These are phyloP conservation scores for Oryza rufipogon DNA, from an alignment of 176 grass and related monocot species.

Conservation along the genomic window DNA sequence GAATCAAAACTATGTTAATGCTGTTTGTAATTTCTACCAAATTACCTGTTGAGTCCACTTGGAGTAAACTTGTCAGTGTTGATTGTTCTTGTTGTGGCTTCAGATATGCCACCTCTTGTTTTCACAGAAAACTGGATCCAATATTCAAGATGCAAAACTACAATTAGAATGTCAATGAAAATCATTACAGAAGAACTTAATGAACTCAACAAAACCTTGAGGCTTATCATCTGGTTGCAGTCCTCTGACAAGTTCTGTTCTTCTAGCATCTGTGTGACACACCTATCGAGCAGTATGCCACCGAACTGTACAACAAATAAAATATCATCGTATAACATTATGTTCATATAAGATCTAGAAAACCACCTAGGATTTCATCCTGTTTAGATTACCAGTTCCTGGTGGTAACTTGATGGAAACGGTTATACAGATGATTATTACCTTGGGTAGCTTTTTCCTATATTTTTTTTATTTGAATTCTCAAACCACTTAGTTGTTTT, in stretches of 20 bases:
- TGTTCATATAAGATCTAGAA: too few species aligned
- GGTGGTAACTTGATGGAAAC: not conserved
- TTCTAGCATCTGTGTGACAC: not conserved
- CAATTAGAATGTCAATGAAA: not conserved
- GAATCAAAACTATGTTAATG: too few species aligned
- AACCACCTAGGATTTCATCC: too few species aligned
- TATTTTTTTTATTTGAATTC: too few species aligned
- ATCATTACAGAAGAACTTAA: not conserved
- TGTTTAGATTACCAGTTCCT: not conserved
- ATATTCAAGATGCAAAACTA: not conserved
- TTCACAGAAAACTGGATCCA: conserved; percentile 12
- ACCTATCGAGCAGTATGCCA: conserved; percentile 26
- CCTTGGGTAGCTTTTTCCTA: too few species aligned
- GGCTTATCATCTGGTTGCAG: not conserved
- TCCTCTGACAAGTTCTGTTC: conserved; percentile 3
- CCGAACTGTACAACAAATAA: conserved; percentile 1
- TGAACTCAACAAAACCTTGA: conserved; percentile 13
- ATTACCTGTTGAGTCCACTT: conserved; percentile 26
- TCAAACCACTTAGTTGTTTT: too few species aligned
- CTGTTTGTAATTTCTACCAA: not conserved
- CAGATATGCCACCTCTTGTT: conserved; percentile 20
- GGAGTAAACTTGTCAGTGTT: conserved; percentile 16
- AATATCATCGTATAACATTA: not conserved
- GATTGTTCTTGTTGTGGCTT: conserved; percentile 17
- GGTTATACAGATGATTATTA: too few species aligned